A percentile compares a stretch with the other conserved stretches of the same genome.
Evolutionary conservation across 768 basidiomycete genomes (phyloP).

Genomic region (Collybia sp.): DNA sequence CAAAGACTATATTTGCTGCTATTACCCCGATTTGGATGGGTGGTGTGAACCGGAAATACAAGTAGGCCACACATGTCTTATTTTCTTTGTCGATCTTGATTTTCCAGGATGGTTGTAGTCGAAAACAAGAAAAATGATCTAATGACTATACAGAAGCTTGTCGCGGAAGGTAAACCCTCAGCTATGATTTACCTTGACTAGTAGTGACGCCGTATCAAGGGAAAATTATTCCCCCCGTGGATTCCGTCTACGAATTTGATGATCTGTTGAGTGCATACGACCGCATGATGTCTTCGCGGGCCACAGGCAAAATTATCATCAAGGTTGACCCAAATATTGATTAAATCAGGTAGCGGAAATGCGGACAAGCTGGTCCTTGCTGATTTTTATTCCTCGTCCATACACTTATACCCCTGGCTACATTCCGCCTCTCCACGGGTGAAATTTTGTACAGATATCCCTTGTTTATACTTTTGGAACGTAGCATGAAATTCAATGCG

Average conservation of each 20-base stretch:
- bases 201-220: slow-evolving; percentile 15
- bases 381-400: too few species aligned
- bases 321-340: slow-evolving; percentile 18
- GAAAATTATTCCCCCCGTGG: slow-evolving; percentile 39
- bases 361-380: too few species aligned
- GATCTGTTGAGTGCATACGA: slow-evolving; percentile 49
- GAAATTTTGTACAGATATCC: too few species aligned
- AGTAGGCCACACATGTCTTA: slow-evolving; percentile 20
- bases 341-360: too few species aligned
- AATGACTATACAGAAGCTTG: slow-evolving; percentile 1
- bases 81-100: neutral
- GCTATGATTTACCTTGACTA: neutral
- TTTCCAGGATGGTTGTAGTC: slow-evolving; percentile 4
- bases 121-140: slow-evolving; percentile 4
- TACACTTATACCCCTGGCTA: too few species aligned
- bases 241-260: slow-evolving; percentile 35
- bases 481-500: too few species aligned
- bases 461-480: too few species aligned
- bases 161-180: slow-evolving; percentile 5
- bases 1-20: slow-evolving; percentile 15
- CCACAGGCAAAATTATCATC: slow-evolving; percentile 53
- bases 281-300: slow-evolving; percentile 37
- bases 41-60: slow-evolving; percentile 31
- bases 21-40: slow-evolving; percentile 37
- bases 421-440: too few species aligned